Base-by-base conservation (phyloP, 371 early-diverging fungal genomes). In the Zychaea mexicana region DNA sequence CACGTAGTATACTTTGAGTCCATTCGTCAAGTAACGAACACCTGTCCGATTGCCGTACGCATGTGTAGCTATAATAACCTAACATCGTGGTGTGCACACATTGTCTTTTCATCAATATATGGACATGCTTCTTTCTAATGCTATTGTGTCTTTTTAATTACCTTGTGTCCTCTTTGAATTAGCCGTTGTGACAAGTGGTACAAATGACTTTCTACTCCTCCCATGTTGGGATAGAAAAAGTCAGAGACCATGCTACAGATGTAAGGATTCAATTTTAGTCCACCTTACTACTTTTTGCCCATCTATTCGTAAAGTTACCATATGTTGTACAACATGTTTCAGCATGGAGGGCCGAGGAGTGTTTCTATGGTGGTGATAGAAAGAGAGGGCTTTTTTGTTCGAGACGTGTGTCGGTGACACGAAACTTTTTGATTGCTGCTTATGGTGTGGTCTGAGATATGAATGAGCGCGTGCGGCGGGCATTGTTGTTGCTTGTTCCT, bases 161-260 rank as follows among this genome's bases (percentile, higher is more conserved):
- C 95, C 73, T 96, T 97, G 81, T 99, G 99, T 17, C 98, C 99
- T 22, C 94, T 84, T 65, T 84, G 87, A 46, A 95, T 90, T 42
- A 99, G 82, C 57, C 93, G 86, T 74, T 96, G 95, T 19, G 96
- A 92, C 45, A 99, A 79, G 71, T 93, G 91, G 70, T 94, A 95
- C 32, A 99, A 79, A 81, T 99, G 99, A 39, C 93, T 93, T 76
- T 99, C 99, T 3, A 99, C 96, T 6, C 99, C 99, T 53, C 99
- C 99, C 69, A 94, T 89, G 64, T 94, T 94, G 32, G 99, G 99
- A 76, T 94, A 97, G 79, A 99, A 99, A 76, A 98, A 99, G 84
- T 99, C 99, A 24, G 94, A 94, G 10, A 94, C 96, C 88, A 96
- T 85, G 66, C 93, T 90, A 72, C 32, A 19, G 26, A 38, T n/a